Evolutionary conservation across 2,329 filamentous ascomycete species (phyloP), one percentile per base, ranked within the genome.

Genomic region (Cladosporium austrohemisphaericum): DNA sequence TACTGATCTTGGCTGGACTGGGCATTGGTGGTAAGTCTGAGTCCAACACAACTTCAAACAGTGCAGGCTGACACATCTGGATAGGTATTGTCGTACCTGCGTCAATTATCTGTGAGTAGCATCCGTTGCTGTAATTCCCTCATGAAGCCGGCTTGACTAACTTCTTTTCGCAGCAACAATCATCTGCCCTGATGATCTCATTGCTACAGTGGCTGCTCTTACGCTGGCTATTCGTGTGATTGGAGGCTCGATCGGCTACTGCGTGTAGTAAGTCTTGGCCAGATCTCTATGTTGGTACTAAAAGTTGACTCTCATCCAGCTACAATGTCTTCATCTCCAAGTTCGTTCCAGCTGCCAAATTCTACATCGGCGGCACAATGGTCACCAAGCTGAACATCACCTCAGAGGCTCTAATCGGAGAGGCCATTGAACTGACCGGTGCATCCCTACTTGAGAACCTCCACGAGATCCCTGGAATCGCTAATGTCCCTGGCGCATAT

Each of bases 211-310:
- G 37, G 78, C 83, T 1, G 82, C 84, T 5, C 70, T 88, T 18
- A 86, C 84, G 0, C 76, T 87, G 29, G 77, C 81, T n/a, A 79
- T 87, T 55, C 81, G 84, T 29, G 81, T 85, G 48, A 75, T 86
- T 28, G 84, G 84, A 38, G 83, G 83, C 23, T 76, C 78, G 10
- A 77, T 86, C 52, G 83, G 63, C 19, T 67, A 64, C 47, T 57
- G 52, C 33, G 60, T 72, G 3, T 73, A 70, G 56, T 66, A 22
- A 11, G 64, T 31, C 20, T 36, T 14, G 16, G 8, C 3, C 7
- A 35, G 68, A 68, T 51, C 54, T 68, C 14, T 68, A 69, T 52
- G 58, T 57, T 4, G 41, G 23, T 46, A 57, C 57, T 26, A 23
- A 43, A 4, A 57, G 32, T 55, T 51, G 36, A 53, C 62, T 23